Percentiles rank a stretch among this genome's conserved stretches.
phyloP scores from a whole-genome alignment of 148 eudicot genomes.

The Hydrangea macrophylla region DNA sequence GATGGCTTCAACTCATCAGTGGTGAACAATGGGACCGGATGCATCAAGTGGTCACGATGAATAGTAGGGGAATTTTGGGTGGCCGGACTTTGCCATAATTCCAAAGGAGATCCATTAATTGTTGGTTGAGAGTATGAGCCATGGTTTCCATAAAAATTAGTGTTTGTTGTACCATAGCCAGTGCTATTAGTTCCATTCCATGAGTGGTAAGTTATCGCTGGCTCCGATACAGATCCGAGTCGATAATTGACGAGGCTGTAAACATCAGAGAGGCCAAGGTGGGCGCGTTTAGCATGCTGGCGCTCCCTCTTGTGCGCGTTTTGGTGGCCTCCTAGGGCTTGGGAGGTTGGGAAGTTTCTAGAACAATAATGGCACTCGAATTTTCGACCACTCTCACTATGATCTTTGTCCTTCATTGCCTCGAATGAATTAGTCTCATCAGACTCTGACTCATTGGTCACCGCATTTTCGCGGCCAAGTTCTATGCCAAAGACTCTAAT shows the following conservation, averaged over 20 bases:
- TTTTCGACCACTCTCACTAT: constrained; percentile 38
- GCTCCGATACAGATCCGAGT: constrained; percentile 14
- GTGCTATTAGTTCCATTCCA: constrained; percentile 13
- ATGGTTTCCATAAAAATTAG: constrained; percentile 20
- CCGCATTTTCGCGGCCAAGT: constrained; percentile 27
- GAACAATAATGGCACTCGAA: constrained; percentile 95
- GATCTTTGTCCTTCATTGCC: constrained; percentile 4
- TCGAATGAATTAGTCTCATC: background rate
- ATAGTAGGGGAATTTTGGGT: constrained; percentile 20
- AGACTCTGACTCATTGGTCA: constrained; percentile 3
- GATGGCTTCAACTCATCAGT: constrained; percentile 21
- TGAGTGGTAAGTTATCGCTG: constrained; percentile 14
- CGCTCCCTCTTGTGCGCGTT: constrained; percentile 96
- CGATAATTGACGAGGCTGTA: constrained; percentile 41
- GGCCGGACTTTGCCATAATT: constrained; percentile 60
- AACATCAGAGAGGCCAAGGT: constrained; percentile 34
- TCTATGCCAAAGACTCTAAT: constrained; percentile 88
- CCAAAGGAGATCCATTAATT: constrained; percentile 70
- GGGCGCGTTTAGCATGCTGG: constrained; percentile 79
- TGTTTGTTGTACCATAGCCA: background rate
- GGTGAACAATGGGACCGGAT: constrained; percentile 22
- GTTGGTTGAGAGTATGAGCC: constrained; percentile 27
- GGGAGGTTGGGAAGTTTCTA: constrained; percentile 90
- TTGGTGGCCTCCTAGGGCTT: constrained; percentile 97
- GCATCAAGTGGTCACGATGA: constrained; percentile 34